Percentiles rank a stretch among this genome's conserved stretches.
Conservation (phyloP, 192 early-diverging fungal species). For the Backusella liffmaniae region DNA sequence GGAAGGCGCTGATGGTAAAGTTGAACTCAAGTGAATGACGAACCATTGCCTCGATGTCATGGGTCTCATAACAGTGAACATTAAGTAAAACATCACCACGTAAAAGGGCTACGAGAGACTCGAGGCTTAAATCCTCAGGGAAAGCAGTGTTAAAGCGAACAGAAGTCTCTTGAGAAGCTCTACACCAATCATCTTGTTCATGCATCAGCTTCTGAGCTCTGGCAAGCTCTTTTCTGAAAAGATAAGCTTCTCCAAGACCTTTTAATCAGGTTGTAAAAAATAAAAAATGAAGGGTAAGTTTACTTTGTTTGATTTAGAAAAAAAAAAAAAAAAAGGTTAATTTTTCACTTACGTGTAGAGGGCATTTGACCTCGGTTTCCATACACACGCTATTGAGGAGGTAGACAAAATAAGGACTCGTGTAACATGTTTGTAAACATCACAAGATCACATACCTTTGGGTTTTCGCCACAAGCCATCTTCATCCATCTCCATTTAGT, state of each 20-base stretch:
- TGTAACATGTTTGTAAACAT: not conserved
- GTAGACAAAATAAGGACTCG: not conserved
- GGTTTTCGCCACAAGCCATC: slow-evolving; percentile 84
- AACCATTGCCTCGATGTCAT: slow-evolving; percentile 75
- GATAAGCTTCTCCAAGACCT: slow-evolving; percentile 62
- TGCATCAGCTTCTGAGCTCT: slow-evolving; percentile 47
- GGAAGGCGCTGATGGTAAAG: slow-evolving; percentile 72
- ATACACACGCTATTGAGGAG: slow-evolving; percentile 8
- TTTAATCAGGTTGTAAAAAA: not conserved
- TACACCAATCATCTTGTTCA: slow-evolving; percentile 70
- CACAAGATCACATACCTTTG: slow-evolving; percentile 38
- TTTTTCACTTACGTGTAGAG: slow-evolving; percentile 39
- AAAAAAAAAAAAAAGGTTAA: not conserved
- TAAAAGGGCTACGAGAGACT: slow-evolving; percentile 66
- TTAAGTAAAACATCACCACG: slow-evolving; percentile 71
- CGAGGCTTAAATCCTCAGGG: slow-evolving; percentile 63
- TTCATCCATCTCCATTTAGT: slow-evolving; percentile 71
- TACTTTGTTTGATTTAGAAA: not conserved
- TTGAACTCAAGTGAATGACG: slow-evolving; percentile 71
- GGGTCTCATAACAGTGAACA: slow-evolving; percentile 68
- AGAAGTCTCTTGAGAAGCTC: slow-evolving; percentile 27
- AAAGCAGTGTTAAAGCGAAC: slow-evolving; percentile 33
- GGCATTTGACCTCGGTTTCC: slow-evolving; percentile 32
- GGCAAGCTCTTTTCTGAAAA: slow-evolving; percentile 57
- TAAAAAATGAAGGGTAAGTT: not conserved